Evolutionary conservation across 441 rosid genomes (phyloP).

Genomic region (Gossypium schwendimanii): DNA sequence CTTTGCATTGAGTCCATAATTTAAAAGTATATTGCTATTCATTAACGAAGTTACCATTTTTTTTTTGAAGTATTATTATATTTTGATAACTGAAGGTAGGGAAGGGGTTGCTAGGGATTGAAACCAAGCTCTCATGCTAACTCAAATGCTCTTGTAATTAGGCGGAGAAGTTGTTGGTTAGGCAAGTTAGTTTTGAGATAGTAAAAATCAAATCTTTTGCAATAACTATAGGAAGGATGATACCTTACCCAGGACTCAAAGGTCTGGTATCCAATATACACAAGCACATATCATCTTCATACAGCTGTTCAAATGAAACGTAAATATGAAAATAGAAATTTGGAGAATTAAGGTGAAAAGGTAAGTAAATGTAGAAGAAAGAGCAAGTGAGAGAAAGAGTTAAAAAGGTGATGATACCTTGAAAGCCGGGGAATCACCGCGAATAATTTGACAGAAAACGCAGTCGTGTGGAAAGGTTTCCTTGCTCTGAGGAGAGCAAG

Average conservation of each 20-base stretch:
- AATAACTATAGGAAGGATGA: constrained; percentile 12
- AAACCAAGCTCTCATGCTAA: too few relatives aligned
- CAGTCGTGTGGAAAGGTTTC: constrained; percentile 32
- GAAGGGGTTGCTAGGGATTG: too few relatives aligned
- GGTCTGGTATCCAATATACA: constrained; percentile 79
- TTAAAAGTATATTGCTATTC: background rate
- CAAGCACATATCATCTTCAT: constrained; percentile 75
- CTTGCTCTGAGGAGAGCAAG: background rate
- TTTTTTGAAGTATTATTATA: too few relatives aligned
- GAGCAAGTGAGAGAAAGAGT: background rate
- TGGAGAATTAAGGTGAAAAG: background rate
- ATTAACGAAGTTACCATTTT: background rate
- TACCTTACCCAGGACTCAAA: constrained; percentile 75
- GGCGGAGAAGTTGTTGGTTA: too few relatives aligned
- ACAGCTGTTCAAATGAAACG: constrained; percentile 40
- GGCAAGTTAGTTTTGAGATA: background rate
- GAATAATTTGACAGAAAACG: constrained; percentile 72
- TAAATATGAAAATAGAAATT: background rate
- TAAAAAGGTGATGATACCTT: constrained; percentile 34
- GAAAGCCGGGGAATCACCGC: constrained; percentile 64
- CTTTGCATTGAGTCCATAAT: background rate
- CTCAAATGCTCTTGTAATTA: too few relatives aligned
- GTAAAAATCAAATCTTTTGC: background rate
- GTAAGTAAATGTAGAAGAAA: background rate
- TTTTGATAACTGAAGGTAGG: too few relatives aligned